These are phyloP conservation scores for Aureoboletus auriporus DNA, from an alignment of 768 basidiomycete species.

Conservation along the genomic window DNA sequence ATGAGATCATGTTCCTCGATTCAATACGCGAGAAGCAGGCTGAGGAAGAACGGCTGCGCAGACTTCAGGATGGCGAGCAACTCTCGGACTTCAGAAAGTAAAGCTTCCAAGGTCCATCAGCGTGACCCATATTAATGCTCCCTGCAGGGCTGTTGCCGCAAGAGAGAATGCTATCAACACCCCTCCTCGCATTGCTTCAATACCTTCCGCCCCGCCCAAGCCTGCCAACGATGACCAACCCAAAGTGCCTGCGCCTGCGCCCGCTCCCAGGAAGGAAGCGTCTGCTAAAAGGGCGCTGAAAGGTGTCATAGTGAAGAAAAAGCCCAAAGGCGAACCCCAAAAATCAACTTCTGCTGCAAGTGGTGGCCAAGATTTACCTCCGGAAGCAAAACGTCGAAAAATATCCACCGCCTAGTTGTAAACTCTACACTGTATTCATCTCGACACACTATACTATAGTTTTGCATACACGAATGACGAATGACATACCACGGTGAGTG, in stretches of 20 bases:
- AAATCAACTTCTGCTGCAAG: slow-evolving; percentile 16
- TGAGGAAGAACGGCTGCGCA: slow-evolving; percentile 71
- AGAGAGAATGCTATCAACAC: slow-evolving; percentile 50
- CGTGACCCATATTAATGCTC: slow-evolving; percentile 10
- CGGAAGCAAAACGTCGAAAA: slow-evolving; percentile 58
- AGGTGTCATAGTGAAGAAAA: slow-evolving; percentile 80
- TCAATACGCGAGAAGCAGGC: slow-evolving; percentile 73
- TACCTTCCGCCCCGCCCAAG: slow-evolving; percentile 30
- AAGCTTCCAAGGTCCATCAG: slow-evolving; percentile 10
- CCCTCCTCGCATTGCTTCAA: slow-evolving; percentile 29
- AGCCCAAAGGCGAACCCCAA: slow-evolving; percentile 38
- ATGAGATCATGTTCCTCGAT: slow-evolving; percentile 87
- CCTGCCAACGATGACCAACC: slow-evolving; percentile 24
- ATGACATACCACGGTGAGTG: slow-evolving; percentile 4
- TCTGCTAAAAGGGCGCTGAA: slow-evolving; percentile 60
- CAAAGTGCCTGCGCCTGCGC: slow-evolving; percentile 22
- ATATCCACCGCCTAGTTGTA: slow-evolving; percentile 33
- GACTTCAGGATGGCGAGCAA: slow-evolving; percentile 74
- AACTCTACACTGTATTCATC: slow-evolving; percentile 9
- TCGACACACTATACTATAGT: slow-evolving; percentile 8
- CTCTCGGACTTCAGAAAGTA: slow-evolving; percentile 77
- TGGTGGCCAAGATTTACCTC: slow-evolving; percentile 28
- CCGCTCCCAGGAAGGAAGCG: slow-evolving; percentile 52
- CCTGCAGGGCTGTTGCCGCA: slow-evolving; percentile 63
- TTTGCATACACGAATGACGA: slow-evolving; percentile 4